Percentiles rank a stretch among this genome's conserved stretches.
Conservation (phyloP, 768 basidiomycete genomes). For the Russula foetens region DNA sequence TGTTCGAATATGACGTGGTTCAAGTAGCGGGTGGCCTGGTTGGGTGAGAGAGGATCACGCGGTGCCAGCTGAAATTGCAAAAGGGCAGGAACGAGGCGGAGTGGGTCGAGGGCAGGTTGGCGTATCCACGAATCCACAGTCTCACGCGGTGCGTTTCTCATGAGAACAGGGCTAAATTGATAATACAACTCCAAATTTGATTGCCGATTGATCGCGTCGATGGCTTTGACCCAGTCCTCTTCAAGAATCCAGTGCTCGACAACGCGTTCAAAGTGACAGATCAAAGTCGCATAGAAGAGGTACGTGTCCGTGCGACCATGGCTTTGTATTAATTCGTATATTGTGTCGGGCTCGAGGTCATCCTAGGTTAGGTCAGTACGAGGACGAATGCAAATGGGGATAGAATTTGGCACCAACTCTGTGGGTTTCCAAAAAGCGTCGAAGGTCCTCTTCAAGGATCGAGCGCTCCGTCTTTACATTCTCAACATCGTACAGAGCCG, state of each 20-base stretch:
- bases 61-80: constrained; percentile 70
- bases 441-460: constrained; percentile 87
- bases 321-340: constrained; percentile 88
- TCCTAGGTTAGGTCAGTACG: constrained; percentile 36
- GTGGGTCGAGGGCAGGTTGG: constrained; percentile 68
- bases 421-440: constrained; percentile 90
- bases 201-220: constrained; percentile 84
- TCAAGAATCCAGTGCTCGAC: constrained; percentile 89
- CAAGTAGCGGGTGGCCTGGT: constrained; percentile 88
- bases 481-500: constrained; percentile 70
- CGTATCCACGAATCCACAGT: constrained; percentile 91
- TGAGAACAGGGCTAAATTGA: constrained; percentile 81
- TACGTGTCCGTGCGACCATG: constrained; percentile 93
- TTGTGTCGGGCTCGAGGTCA: constrained; percentile 75
- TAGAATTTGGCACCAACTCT: constrained; percentile 44
- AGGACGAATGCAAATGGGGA: not conserved
- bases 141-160: constrained; percentile 79
- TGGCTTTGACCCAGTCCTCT: constrained; percentile 86
- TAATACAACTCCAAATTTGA: constrained; percentile 86
- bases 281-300: constrained; percentile 74
- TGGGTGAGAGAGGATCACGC: constrained; percentile 63
- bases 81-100: constrained; percentile 83
- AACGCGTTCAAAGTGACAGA: constrained; percentile 79
- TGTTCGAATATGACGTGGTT: constrained; percentile 78
- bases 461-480: constrained; percentile 72